Evolutionary conservation across 2,329 filamentous ascomycete species (phyloP).

Genomic region (Chrysosphaeria jannelii): DNA sequence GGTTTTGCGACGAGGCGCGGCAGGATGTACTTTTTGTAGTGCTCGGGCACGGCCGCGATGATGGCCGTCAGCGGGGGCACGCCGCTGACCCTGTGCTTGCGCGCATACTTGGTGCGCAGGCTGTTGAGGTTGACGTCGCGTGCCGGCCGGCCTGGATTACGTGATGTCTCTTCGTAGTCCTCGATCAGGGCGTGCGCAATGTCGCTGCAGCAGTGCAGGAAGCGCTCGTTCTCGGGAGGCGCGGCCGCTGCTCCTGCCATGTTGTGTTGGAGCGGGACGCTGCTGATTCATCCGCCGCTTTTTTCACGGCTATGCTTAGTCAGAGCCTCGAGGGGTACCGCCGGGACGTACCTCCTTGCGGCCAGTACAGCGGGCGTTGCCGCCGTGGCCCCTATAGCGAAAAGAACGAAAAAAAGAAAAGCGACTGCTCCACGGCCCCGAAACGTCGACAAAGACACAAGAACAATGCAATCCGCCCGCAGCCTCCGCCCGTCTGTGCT

Average conservation of each 20-base stretch:
- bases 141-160: constrained; percentile 38
- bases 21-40: constrained; percentile 97
- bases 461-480: constrained; percentile 62
- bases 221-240: constrained; percentile 79
- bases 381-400: no score
- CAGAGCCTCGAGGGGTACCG: no score
- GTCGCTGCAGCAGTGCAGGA: constrained; percentile 78
- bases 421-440: no score
- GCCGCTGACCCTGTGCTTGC: constrained; percentile 69
- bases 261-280: no score
- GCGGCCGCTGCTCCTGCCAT: no score
- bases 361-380: no score
- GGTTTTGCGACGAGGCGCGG: constrained; percentile 93
- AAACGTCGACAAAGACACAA: not conserved
- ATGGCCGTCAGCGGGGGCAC: constrained; percentile 87
- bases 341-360: no score
- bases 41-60: constrained; percentile 92
- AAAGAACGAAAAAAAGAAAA: no score
- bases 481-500: constrained; percentile 34
- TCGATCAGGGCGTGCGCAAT: constrained; percentile 84
- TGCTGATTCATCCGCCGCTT: no score
- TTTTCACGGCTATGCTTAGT: no score
- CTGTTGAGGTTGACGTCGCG: constrained; percentile 84
- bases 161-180: constrained; percentile 50
- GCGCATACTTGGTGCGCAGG: constrained; percentile 59